A percentile compares a stretch with the other conserved stretches of the same genome.
Evolutionary conservation across 176 grass and related monocot genomes (phyloP).

Genomic region (Musa troglodytarum): DNA sequence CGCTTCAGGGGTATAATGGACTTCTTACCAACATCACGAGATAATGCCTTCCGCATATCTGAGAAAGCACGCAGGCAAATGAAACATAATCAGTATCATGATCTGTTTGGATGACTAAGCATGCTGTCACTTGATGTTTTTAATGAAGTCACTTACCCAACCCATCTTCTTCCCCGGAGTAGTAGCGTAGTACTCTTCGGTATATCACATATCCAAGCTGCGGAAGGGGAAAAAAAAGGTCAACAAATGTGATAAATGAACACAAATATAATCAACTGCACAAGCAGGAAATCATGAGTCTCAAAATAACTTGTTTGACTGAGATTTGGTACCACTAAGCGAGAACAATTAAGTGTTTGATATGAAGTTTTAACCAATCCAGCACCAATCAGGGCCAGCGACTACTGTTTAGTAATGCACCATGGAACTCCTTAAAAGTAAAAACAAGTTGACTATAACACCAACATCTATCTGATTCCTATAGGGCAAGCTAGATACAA

Average conservation of each 20-base stretch:
- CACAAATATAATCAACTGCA: too few relatives aligned
- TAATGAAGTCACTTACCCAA: conserved; percentile 45
- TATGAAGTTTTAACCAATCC: too few relatives aligned
- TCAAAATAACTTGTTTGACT: too few relatives aligned
- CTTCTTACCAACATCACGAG: conserved; percentile 83
- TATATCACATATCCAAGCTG: conserved; percentile 97
- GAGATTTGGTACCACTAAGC: too few relatives aligned
- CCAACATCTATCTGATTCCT: too few relatives aligned
- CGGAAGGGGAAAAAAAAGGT: neutral
- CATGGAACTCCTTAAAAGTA: too few relatives aligned
- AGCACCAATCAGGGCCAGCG: too few relatives aligned
- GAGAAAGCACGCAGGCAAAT: neutral
- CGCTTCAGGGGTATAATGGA: conserved; percentile 90
- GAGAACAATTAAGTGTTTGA: too few relatives aligned
- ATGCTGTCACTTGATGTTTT: neutral
- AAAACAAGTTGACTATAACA: too few relatives aligned
- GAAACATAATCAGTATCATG: neutral
- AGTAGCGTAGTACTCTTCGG: conserved; percentile 91
- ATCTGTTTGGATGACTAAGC: neutral
- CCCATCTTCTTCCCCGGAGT: conserved; percentile 99
- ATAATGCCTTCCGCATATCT: conserved; percentile 99
- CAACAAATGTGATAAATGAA: neutral
- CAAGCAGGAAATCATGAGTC: too few relatives aligned
- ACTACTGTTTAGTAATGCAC: too few relatives aligned
- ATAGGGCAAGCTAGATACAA: too few relatives aligned